Conservation (phyloP, 2,329 filamentous ascomycete species). For the Colletotrichum godetiae region DNA sequence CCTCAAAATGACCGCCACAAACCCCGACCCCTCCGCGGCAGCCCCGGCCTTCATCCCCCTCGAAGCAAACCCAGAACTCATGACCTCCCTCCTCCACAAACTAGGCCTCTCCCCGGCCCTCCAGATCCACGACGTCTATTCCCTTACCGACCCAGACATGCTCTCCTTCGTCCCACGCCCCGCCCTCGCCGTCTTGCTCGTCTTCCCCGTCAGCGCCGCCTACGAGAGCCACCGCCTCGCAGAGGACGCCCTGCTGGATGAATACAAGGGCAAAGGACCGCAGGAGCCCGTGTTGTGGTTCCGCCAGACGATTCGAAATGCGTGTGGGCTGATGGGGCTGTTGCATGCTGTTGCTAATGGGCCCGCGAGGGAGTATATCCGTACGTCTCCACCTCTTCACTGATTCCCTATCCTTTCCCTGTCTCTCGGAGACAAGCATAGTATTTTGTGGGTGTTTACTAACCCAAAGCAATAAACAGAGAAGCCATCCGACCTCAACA, state of each 20-base stretch:
- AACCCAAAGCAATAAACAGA: slow-evolving; percentile 44
- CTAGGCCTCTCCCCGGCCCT: slow-evolving; percentile 85
- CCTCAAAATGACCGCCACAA: slow-evolving; percentile 40
- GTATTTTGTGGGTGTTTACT: neutral
- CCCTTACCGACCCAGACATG: slow-evolving; percentile 85
- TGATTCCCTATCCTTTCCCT: neutral
- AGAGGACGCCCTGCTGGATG: slow-evolving; percentile 74
- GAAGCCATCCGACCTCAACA: slow-evolving; percentile 67
- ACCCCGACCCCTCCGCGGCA: slow-evolving; percentile 52
- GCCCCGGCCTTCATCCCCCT: slow-evolving; percentile 67
- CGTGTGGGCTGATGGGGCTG: slow-evolving; percentile 90
- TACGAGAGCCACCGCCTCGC: slow-evolving; percentile 82
- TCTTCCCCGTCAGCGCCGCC: slow-evolving; percentile 84
- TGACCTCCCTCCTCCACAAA: slow-evolving; percentile 83
- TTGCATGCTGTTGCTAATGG: slow-evolving; percentile 88
- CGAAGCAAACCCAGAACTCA: slow-evolving; percentile 86
- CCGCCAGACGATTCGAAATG: slow-evolving; percentile 93
- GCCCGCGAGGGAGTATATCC: slow-evolving; percentile 71
- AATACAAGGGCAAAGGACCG: slow-evolving; percentile 76
- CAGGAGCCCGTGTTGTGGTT: slow-evolving; percentile 90
- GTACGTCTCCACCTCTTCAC: slow-evolving; percentile 46
- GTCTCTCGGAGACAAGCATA: too few relatives aligned
- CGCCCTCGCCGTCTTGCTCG: slow-evolving; percentile 87
- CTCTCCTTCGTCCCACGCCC: slow-evolving; percentile 90
- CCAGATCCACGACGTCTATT: slow-evolving; percentile 91